Base-by-base conservation (phyloP, 2,329 filamentous ascomycete genomes). In the Trichoderma sp. region DNA sequence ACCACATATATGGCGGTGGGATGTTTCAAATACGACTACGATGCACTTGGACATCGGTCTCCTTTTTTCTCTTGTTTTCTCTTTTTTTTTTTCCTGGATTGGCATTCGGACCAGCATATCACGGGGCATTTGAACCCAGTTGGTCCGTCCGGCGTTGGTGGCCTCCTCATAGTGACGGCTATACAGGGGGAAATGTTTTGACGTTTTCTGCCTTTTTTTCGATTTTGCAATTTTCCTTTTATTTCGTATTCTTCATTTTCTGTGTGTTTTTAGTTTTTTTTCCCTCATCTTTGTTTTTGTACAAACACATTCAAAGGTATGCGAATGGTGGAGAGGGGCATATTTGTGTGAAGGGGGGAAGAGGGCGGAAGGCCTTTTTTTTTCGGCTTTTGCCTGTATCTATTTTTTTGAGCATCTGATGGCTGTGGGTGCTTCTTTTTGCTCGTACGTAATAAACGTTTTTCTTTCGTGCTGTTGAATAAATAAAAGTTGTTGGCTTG, bases 71-170 rank as follows among this genome's bases (percentile, higher is more conserved):
- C 18, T 66, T 56, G 63, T 66, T 34, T 21, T 68, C n/a, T 51
- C n/a, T 43, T 69, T 34, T 26, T 34, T 26, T 21, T 6, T 51
- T 28, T 34, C 32, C 58, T 47, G 67, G 70, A 60, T 72, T 72
- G 69, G 71, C 73, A 74, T 75, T 71, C 34, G 73, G 67, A 68
- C 71, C 69, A 58, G 68, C 51, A 30, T 51, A 24, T 36, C 32
- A 67, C 28, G 24, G 65, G 65, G 66, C 66, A 69, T 69, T 58
- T 58, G 47, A 15, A 67, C 47, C 64, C 53, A 34, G 53, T 67
- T 70, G 66, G 71, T 72, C 61, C 60, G 43, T 58, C 67, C 61
- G 71, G 71, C 66, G 71, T 72, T 72, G 65, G 71, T 60, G n/a
- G 66, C 53, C 66, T 43, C 43, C 28, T 32, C 36, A 63, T 30